These are phyloP conservation scores for Ophiostoma sp. DNA, from an alignment of 2,329 filamentous ascomycete genomes.

Conservation along the genomic window DNA sequence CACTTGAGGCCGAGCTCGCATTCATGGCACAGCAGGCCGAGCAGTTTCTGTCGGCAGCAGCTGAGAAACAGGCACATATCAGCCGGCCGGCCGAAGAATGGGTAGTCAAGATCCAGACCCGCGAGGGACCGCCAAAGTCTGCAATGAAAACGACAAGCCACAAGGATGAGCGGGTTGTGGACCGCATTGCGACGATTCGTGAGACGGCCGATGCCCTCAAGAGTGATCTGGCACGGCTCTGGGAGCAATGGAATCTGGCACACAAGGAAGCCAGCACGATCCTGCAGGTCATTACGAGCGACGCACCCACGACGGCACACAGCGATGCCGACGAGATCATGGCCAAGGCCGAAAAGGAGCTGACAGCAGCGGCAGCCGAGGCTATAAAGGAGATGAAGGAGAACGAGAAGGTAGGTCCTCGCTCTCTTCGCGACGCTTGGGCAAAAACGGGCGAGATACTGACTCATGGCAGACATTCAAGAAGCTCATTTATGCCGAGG, in stretches of 20 bases:
- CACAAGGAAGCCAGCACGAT: slow-evolving; percentile 39
- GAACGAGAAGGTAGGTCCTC: slow-evolving; percentile 25
- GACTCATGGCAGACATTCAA: slow-evolving; percentile 21
- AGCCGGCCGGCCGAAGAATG: slow-evolving; percentile 21
- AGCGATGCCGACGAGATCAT: slow-evolving; percentile 16
- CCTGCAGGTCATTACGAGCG: not conserved
- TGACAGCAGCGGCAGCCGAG: slow-evolving; percentile 18
- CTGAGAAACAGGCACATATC: slow-evolving; percentile 15
- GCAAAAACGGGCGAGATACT: not conserved
- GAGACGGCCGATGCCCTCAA: slow-evolving; percentile 21
- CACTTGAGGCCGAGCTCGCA: slow-evolving; percentile 21
- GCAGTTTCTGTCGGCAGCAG: slow-evolving; percentile 11
- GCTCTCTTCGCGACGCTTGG: too few species aligned
- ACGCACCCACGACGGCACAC: not conserved
- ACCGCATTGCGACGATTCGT: slow-evolving; percentile 22
- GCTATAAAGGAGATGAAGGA: slow-evolving; percentile 25
- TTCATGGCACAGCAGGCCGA: slow-evolving; percentile 19
- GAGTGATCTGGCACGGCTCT: slow-evolving; percentile 24
- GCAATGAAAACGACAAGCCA: not conserved
- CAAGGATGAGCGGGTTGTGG: slow-evolving; percentile 23
- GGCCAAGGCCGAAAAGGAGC: slow-evolving; percentile 20
- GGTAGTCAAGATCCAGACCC: slow-evolving; percentile 24
- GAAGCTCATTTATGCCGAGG: slow-evolving; percentile 26
- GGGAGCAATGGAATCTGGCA: slow-evolving; percentile 35
- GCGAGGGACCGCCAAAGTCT: not conserved